Evolutionary conservation across 2,329 filamentous ascomycete genomes (phyloP).

Genomic region (Zalaria sp.): DNA sequence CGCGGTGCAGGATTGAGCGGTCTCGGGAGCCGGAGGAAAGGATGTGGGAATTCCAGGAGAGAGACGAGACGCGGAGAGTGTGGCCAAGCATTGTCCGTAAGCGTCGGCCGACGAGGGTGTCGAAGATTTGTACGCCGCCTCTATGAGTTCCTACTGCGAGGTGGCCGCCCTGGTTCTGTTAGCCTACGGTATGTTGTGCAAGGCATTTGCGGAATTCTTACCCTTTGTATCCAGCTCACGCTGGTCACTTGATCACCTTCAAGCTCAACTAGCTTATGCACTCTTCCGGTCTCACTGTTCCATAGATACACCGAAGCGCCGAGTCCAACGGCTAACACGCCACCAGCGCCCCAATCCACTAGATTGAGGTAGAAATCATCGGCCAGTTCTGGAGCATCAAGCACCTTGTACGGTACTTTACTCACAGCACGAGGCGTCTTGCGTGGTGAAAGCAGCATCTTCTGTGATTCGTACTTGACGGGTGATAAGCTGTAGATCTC

Average conservation of each 20-base stretch:
- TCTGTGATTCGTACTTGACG: slow-evolving; percentile 82
- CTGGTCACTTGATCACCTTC: slow-evolving; percentile 91
- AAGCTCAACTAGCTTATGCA: slow-evolving; percentile 86
- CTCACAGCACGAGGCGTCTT: slow-evolving; percentile 81
- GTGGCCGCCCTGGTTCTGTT: slow-evolving; percentile 55
- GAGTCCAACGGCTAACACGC: slow-evolving; percentile 83
- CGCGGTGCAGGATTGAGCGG: slow-evolving; percentile 84
- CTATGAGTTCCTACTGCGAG: slow-evolving; percentile 90
- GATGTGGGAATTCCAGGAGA: slow-evolving; percentile 98
- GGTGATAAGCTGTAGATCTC: slow-evolving; percentile 94
- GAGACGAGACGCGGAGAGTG: slow-evolving; percentile 77
- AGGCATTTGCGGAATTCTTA: slow-evolving; percentile 18
- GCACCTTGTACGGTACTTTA: slow-evolving; percentile 94
- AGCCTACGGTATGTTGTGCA: neutral
- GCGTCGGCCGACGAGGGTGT: slow-evolving; percentile 73
- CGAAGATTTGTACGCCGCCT: slow-evolving; percentile 94
- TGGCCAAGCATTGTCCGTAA: slow-evolving; percentile 95
- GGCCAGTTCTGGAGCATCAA: slow-evolving; percentile 88
- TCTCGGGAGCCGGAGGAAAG: slow-evolving; percentile 90
- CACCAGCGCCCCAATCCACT: slow-evolving; percentile 94
- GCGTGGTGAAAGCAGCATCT: slow-evolving; percentile 79
- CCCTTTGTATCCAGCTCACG: slow-evolving; percentile 93
- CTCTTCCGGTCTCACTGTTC: slow-evolving; percentile 82
- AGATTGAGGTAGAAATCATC: slow-evolving; percentile 97
- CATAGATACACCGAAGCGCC: slow-evolving; percentile 96